Evolutionary conservation across 441 rosid species (phyloP).

Genomic region (Corymbia citriodora): DNA sequence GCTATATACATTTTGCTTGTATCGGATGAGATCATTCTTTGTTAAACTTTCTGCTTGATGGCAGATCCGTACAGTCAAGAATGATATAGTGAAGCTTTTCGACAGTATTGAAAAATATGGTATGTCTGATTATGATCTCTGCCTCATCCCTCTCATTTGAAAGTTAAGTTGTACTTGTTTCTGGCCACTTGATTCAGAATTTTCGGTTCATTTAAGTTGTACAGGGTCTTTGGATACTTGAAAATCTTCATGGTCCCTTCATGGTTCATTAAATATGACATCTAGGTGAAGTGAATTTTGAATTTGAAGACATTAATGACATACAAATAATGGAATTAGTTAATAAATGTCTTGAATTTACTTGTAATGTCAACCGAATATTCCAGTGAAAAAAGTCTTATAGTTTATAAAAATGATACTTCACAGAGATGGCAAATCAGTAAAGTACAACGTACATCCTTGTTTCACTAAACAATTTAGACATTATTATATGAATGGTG

Average conservation of each 20-base stretch:
- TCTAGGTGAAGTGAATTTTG: background rate
- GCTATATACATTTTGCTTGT: background rate
- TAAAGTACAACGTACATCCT: background rate
- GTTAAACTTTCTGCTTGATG: background rate
- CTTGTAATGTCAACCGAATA: background rate
- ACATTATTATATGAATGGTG: background rate
- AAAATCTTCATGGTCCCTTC: background rate
- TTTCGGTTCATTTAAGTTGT: background rate
- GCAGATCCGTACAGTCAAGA: slow-evolving; percentile 67
- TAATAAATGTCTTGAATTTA: background rate
- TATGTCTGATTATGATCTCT: slow-evolving; percentile 15
- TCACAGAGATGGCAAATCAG: background rate
- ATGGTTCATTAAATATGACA: background rate
- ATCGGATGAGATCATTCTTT: background rate
- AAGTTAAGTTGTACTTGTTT: background rate
- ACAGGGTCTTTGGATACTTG: background rate
- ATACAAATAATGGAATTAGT: background rate
- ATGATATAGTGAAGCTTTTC: slow-evolving; percentile 71
- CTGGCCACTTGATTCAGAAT: background rate
- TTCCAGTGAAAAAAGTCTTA: background rate
- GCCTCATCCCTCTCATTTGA: background rate
- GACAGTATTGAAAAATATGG: slow-evolving; percentile 82
- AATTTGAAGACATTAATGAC: background rate
- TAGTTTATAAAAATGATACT: background rate
- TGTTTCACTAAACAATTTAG: background rate